Evolutionary conservation across 2,329 filamentous ascomycete species (phyloP), one percentile per base, ranked within the genome.

Genomic region (Acrodontium crateriforme): DNA sequence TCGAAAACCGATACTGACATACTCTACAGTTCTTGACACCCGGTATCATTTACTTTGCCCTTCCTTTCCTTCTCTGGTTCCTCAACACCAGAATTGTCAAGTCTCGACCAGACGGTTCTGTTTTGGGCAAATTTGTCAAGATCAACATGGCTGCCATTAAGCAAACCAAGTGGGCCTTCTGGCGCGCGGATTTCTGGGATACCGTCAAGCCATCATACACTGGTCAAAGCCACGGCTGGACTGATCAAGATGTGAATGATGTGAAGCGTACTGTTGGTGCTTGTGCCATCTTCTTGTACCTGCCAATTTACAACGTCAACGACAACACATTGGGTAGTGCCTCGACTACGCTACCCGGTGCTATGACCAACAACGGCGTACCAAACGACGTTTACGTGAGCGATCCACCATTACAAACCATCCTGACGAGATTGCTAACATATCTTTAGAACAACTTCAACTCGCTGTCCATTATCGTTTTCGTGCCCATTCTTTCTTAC

Each of bases 221-320:
- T 15, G 27, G 31, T 11, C 36, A 41, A 23, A 25, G 35, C 5
- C 30, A 41, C 10, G 25, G 60, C 1, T 82, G 75, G 72, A 66
- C 75, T 27, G 74, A 80, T 41, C 62, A 66, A 40, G 81, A 81
- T 37, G 60, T 82, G 20, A 74, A 78, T 3, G 77, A 82, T 45
- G 58, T 82, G 24, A 74, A 74, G 55, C 71, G 73, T 12, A 67
- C 67, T 2, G 47, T 72, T 13, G 42, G 60, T 46, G 78, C 77
- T 11, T 83, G 76, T 58, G 69, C 72, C 40, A 72, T 80, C 29
- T 80, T 81, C 30, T 35, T 56, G 16, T 60, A 56, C 43, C 59
- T 54, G 23, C 58, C 59, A 0, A 48, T 62, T 14, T 62, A 58
- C 35, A 36, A 38, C 18, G 19, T 40, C 10, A 42, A 42, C 30